Base-by-base conservation (phyloP, 208 protist species). In the Acanthamoeba triangularis region DNA sequence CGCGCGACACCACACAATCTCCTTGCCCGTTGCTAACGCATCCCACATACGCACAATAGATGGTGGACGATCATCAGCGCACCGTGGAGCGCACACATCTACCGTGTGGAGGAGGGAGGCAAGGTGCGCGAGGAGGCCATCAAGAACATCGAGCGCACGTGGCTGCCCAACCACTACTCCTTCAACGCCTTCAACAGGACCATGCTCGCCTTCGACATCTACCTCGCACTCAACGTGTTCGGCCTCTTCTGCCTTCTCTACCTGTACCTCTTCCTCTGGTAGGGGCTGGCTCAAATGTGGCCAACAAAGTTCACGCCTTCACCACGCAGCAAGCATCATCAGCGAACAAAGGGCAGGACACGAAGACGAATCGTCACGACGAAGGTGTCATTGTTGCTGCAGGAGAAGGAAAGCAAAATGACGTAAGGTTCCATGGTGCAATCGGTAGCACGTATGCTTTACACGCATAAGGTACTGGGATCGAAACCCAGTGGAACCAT, bases 21-120 rank as follows among this genome's bases (percentile, higher is more conserved):
- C n/a, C 74, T 20, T 2, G 23, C 74, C 10, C 56, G 44, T 93
- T 10, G 5, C 13, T 74, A 14, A 30, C 67, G 41, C 4, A 69
- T 18, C n/a, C 3, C 61, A 67, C 16, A n/a, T 2, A 67, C 28
- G 61, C 18, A 25, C 7, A 91, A 25, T n/a, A 94, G 90, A 18
- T 94, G 90, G 90, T 94, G 90, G 90, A 94, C 90, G 37, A 94
- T 94, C 65, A 78, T 94, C 90, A 80, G 63, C 63, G 90, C 90
- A 18, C 90, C 90, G 3, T 94, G 90, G 90, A 94, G 90, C 41
- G 90, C 90, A 3, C 90, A 94, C 41, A 76, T 94, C 49, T 94
- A 94, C 52, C 59, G 90, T 0, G 90, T 94, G 90, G 90, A 94
- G 65, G 90, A 94, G 65, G 0, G 41, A 94, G 69, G 52, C 65